These are phyloP conservation scores for Perkinsela sp. DNA, from an alignment of 208 protist genomes.

Conservation along the genomic window DNA sequence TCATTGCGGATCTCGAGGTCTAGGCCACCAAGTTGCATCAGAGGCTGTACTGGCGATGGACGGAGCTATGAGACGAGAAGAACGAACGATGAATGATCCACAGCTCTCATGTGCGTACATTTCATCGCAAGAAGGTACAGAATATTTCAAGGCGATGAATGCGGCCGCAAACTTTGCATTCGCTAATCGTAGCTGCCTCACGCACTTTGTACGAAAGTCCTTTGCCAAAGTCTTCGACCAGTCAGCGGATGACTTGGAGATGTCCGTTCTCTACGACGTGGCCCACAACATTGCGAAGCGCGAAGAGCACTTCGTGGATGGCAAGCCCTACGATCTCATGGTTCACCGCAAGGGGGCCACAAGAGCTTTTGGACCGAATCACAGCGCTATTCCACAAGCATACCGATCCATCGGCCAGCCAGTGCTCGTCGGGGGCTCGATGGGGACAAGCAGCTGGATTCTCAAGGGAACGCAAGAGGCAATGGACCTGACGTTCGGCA, in stretches of 20 bases:
- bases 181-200: conserved; percentile 47
- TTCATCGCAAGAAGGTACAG: conserved; percentile 15
- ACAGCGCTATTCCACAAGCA: conserved; percentile 37
- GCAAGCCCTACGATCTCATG: conserved; percentile 13
- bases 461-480: conserved; percentile 31
- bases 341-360: conserved; percentile 69
- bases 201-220: conserved; percentile 19
- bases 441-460: conserved; percentile 54
- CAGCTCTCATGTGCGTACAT: conserved; percentile 49
- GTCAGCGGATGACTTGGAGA: conserved; percentile 12
- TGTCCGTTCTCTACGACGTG: conserved; percentile 63
- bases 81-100: conserved; percentile 29
- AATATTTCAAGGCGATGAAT: conserved; percentile 17
- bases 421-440: conserved; percentile 63
- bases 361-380: conserved; percentile 47
- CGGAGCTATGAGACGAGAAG: conserved; percentile 18
- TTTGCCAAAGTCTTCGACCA: conserved; percentile 14
- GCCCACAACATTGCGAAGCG: conserved; percentile 69
- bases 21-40: conserved; percentile 58
- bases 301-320: conserved; percentile 32
- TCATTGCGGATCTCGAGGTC: conserved; percentile 37
- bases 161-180: conserved; percentile 57
- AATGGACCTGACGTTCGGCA: conserved; percentile 28
- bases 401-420: conserved; percentile 54
- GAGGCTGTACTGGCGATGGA: conserved; percentile 34